These are phyloP conservation scores for Sclerotinia spermophila DNA, from an alignment of 2,329 filamentous ascomycete species.

Conservation along the genomic window DNA sequence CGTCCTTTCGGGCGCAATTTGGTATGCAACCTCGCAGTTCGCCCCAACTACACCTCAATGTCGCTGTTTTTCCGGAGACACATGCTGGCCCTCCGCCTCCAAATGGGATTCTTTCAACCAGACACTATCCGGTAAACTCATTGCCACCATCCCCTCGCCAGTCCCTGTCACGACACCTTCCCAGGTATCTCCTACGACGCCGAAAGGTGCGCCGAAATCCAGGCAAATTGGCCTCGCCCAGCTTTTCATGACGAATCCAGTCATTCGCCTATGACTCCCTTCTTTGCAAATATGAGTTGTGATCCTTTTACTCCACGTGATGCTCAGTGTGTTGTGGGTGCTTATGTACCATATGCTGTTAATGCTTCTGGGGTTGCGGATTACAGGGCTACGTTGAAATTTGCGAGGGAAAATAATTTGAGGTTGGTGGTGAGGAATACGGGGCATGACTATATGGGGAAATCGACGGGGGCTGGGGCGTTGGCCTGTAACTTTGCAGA, in stretches of 20 bases:
- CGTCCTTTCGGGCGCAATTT: constrained; percentile 6
- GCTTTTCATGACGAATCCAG: constrained; percentile 15
- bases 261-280: constrained; percentile 39
- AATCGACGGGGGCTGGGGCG: constrained; percentile 56
- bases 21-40: constrained; percentile 1
- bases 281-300: constrained; percentile 38
- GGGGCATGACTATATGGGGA: constrained; percentile 54
- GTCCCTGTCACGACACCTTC: constrained; percentile 20
- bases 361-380: constrained; percentile 27
- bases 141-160: constrained; percentile 22
- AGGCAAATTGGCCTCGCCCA: constrained; percentile 19
- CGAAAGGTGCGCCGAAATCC: constrained; percentile 20
- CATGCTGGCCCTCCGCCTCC: constrained; percentile 21
- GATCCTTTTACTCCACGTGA: constrained; percentile 36
- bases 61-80: constrained; percentile 22
- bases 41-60: background rate
- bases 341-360: constrained; percentile 26
- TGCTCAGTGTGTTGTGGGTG: constrained; percentile 37
- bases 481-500: constrained; percentile 38
- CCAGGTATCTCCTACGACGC: constrained; percentile 16
- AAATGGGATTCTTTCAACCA: constrained; percentile 23
- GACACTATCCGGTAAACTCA: constrained; percentile 22
- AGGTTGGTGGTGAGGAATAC: constrained; percentile 50
- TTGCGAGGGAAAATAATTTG: constrained; percentile 39
- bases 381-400: constrained; percentile 37